Conservation (phyloP, 2,329 filamentous ascomycete genomes). For the Botrytis tulipae region DNA sequence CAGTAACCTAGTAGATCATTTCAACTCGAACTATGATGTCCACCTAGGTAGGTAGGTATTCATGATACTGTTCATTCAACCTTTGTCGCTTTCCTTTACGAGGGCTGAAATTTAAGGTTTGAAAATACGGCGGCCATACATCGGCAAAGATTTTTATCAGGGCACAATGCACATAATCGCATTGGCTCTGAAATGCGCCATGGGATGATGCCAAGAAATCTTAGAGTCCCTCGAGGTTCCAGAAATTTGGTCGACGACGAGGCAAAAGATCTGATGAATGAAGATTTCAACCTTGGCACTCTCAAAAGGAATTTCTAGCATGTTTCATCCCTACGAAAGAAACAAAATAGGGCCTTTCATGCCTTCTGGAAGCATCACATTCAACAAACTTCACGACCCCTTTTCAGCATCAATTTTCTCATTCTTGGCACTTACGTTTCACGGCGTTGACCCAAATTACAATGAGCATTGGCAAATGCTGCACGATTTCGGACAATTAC, state of each 20-base stretch:
- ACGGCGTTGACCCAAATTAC: neutral
- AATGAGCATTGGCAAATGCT: neutral
- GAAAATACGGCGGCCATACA: neutral
- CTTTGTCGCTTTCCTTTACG: neutral
- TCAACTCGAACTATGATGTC: neutral
- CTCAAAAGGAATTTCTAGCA: neutral
- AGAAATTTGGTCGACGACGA: neutral
- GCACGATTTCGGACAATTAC: neutral
- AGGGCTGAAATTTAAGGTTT: neutral
- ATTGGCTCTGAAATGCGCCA: neutral
- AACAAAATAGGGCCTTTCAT: neutral
- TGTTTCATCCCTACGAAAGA: neutral
- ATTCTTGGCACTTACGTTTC: neutral
- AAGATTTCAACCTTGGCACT: neutral
- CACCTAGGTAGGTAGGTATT: neutral
- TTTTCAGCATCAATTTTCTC: neutral
- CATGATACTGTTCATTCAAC: too few relatives aligned
- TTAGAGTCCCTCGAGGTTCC: neutral
- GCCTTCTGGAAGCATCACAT: neutral
- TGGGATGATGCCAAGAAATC: neutral
- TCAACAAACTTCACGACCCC: neutral
- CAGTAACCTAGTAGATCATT: neutral
- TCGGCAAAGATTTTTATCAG: neutral
- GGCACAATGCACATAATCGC: neutral
- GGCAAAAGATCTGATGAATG: neutral